phyloP scores from a whole-genome alignment of 257 asterid species.

The Capsicum chinense region DNA sequence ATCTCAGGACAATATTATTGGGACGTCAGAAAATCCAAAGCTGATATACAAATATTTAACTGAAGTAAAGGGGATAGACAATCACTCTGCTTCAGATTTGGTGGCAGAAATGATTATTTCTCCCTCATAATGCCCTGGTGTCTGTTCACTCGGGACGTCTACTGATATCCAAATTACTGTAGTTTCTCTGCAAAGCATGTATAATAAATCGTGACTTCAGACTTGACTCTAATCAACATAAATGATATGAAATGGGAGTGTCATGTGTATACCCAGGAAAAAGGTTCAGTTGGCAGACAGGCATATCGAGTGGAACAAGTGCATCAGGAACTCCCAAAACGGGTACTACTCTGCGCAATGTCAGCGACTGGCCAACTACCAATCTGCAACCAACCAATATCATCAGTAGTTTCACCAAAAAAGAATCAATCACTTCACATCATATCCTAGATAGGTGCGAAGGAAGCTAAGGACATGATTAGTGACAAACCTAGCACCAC shows the following conservation, averaged over 20 bases:
- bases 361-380: constrained; percentile 81
- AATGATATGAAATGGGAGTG: neutral
- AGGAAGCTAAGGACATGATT: constrained; percentile 28
- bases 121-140: constrained; percentile 97
- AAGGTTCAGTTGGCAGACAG: constrained; percentile 66
- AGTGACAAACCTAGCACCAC: constrained; percentile 79
- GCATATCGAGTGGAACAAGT: constrained; percentile 91
- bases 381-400: constrained; percentile 54
- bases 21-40: constrained; percentile 16
- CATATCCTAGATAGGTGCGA: constrained; percentile 27
- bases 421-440: constrained; percentile 14
- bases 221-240: neutral
- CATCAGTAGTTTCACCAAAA: constrained; percentile 27
- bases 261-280: constrained; percentile 72
- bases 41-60: constrained; percentile 38
- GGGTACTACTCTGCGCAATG: constrained; percentile 82
- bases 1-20: neutral
- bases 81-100: constrained; percentile 80
- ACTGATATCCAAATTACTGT: constrained; percentile 78
- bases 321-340: constrained; percentile 95
- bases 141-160: constrained; percentile 80
- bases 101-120: constrained; percentile 80
- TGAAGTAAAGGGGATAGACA: constrained; percentile 48
- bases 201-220: constrained; percentile 27
- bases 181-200: constrained; percentile 71